Percentiles rank a stretch among this genome's conserved stretches.
phyloP scores from a whole-genome alignment of 2,329 filamentous ascomycete species.

The Cladophialophora yegresii region DNA sequence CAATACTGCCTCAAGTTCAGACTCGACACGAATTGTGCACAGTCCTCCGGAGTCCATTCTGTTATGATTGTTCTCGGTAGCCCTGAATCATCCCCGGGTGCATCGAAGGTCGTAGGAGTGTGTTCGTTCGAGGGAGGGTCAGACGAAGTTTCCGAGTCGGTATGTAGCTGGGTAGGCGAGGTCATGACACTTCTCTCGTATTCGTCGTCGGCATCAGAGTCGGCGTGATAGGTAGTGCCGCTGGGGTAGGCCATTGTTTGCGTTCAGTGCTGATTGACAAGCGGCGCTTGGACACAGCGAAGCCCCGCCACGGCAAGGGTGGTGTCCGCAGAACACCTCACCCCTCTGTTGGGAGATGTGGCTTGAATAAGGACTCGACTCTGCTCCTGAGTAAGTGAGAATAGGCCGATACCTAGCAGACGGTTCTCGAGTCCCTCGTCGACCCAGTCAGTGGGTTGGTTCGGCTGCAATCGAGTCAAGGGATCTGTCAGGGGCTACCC shows the following conservation, averaged over 20 bases:
- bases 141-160: constrained; percentile 60
- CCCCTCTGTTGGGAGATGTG: background rate
- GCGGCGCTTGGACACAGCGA: constrained; percentile 20
- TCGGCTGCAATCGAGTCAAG: background rate
- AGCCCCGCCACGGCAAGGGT: constrained; percentile 17
- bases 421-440: background rate
- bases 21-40: constrained; percentile 80
- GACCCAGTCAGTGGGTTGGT: background rate
- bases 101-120: constrained; percentile 63
- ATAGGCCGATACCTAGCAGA: background rate
- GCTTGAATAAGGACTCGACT: background rate
- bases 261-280: constrained; percentile 16
- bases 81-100: constrained; percentile 53
- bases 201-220: constrained; percentile 67
- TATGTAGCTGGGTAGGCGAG: constrained; percentile 56
- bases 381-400: background rate
- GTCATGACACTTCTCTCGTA: constrained; percentile 63
- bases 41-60: constrained; percentile 75
- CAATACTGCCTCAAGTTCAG: constrained; percentile 82
- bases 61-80: constrained; percentile 60
- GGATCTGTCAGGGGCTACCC: background rate
- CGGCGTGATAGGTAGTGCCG: constrained; percentile 57
- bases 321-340: background rate
- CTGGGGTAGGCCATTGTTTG: constrained; percentile 48
- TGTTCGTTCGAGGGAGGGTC: constrained; percentile 62